Evolutionary conservation across 116 monocot genomes (phyloP).

Genomic region (Dioscorea cayenensis): DNA sequence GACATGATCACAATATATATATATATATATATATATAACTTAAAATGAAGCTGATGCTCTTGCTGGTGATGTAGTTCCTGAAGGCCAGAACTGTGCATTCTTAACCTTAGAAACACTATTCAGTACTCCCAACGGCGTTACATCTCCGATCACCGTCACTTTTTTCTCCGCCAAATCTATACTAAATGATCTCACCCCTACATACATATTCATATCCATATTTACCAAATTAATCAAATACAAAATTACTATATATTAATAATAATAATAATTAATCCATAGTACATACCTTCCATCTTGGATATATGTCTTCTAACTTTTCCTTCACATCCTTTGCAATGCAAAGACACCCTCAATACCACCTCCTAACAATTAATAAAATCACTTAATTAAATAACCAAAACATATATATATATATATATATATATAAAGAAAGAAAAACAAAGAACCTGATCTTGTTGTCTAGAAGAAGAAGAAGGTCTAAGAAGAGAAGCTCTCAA

Average conservation of each 20-base stretch:
- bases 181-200: conserved; percentile 83
- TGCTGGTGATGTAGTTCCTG: conserved; percentile 11
- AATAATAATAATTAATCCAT: background rate
- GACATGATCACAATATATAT: too few relatives aligned
- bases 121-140: conserved; percentile 65
- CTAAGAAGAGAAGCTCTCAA: conserved; percentile 8
- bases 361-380: conserved; percentile 30
- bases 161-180: conserved; percentile 73
- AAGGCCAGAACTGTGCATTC: conserved; percentile 68
- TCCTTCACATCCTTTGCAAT: conserved; percentile 71
- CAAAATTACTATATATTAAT: background rate
- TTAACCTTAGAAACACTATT: conserved; percentile 80
- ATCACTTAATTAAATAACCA: too few relatives aligned
- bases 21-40: background rate
- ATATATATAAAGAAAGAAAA: too few relatives aligned
- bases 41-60: conserved; percentile 10
- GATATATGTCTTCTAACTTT: conserved; percentile 72
- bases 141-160: conserved; percentile 73
- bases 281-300: conserved; percentile 62
- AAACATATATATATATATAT: too few relatives aligned
- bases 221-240: background rate
- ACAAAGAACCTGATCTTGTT: conserved; percentile 30
- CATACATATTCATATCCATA: background rate
- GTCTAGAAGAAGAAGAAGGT: conserved; percentile 20
- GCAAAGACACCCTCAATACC: conserved; percentile 62